Evolutionary conservation across 2,329 filamentous ascomycete species (phyloP), one percentile per base, ranked within the genome.

Genomic region (Penicillium sp.): DNA sequence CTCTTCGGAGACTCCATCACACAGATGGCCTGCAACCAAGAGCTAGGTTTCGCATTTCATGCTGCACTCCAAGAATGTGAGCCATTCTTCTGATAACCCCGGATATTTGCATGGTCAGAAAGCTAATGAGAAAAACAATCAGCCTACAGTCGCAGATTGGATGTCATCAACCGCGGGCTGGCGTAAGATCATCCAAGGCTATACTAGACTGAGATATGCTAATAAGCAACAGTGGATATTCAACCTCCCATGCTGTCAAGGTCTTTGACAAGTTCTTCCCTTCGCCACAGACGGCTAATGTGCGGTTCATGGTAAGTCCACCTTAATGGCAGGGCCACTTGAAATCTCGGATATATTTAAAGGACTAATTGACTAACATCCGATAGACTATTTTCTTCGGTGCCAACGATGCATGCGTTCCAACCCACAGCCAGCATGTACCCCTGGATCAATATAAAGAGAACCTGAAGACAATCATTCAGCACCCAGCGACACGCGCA

Each of bases 1-100:
- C 85, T 97, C 25, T 89, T 97, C 61, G 93, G 93, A 54, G 94
- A 97, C 77, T 96, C 91, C 33, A 88, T 97, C 61, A 88, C 93
- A 49, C 87, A 97, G 70, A 79, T 82, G 42, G 83, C 86, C 2
- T 83, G 83, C 62, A 79, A 82, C 36, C 79, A 86, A 49, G 75
- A 82, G 12, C 78, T 84, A 56, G 90, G 89, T 17, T 93, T 93
- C 74, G 90, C 83, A 0, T 90, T 96, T 67, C 85, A 87, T 57
- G 84, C 89, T 23, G 86, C 84, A 17, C 78, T 96, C 3, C 86
- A 92, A 70, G 76, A 84, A 64, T 82, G 89, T 91, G 66, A 72
- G 83, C 78, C 13, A 41, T 10, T 41, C 6, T 29, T 21, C 19
- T 35, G 7, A 10, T 10, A 31, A 7, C 43, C 9, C n/a, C 19